phyloP scores from a whole-genome alignment of 1,284 basidiomycete species.

The Lentinula novae-zelandiae region DNA sequence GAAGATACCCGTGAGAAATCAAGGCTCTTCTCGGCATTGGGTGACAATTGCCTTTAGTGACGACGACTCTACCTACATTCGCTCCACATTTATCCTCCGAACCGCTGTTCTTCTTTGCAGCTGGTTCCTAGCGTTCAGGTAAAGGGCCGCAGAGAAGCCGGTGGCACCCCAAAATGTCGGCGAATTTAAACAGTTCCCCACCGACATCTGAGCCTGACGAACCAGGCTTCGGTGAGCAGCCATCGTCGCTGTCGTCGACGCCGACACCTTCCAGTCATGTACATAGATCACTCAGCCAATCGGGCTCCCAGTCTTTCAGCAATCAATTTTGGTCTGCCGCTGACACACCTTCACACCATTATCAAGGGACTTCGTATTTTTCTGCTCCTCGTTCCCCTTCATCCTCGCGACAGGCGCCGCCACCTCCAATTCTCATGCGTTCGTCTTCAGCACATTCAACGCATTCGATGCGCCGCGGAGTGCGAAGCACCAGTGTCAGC shows the following conservation, averaged over 20 bases:
- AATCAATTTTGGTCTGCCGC: conserved; percentile 38
- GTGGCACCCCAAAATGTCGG: neutral
- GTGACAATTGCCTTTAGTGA: too few relatives aligned
- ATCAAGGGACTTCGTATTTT: conserved; percentile 67
- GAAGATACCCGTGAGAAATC: too few relatives aligned
- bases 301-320: conserved; percentile 33
- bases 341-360: conserved; percentile 60
- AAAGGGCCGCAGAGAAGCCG: neutral
- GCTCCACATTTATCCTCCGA: too few relatives aligned
- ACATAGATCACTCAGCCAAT: conserved; percentile 46
- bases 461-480: conserved; percentile 42
- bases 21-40: too few relatives aligned
- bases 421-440: conserved; percentile 38
- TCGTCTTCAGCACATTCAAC: conserved; percentile 48
- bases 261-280: conserved; percentile 38
- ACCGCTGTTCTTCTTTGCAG: too few relatives aligned
- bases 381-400: neutral
- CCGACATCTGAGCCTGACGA: conserved; percentile 27
- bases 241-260: conserved; percentile 28
- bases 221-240: conserved; percentile 17
- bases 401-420: conserved; percentile 10
- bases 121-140: too few relatives aligned
- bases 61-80: too few relatives aligned
- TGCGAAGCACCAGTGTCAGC: conserved; percentile 58
- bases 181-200: neutral